Base-by-base conservation (phyloP, 2,329 filamentous ascomycete species). In the Helminthosporium solani region DNA sequence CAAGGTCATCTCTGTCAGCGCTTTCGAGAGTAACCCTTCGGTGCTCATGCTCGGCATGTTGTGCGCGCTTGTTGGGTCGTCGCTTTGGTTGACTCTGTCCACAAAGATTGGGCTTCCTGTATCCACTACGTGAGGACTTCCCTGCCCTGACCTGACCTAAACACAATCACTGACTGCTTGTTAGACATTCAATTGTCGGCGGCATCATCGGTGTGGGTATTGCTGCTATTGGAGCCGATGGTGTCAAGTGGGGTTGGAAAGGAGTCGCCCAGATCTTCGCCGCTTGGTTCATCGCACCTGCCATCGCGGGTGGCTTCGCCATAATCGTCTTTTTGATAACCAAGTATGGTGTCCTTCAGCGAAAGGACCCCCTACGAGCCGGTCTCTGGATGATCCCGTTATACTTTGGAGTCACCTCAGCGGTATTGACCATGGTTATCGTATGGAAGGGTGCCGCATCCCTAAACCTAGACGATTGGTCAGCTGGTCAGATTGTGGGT, bases 261-360 rank as follows among this genome's bases (percentile, higher is more conserved):
- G 78, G 81, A 50, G 82, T 84, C 6, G 76, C 78, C 30, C 53
- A 56, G 33, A 79, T 84, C 18, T 81, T 83, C 53, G 75, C 83
- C 14, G 80, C 80, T 9, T 83, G 81, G 80, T 74, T 78, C 53
- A 80, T 84, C 50, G 81, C 82, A 2, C 82, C 82, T 1, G 74
- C 75, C 43, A 73, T 84, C 12, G 68, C 82, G 0, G 82, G 70
- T 18, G 42, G 52, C 45, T 84, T 84, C 42, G 80, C 67, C 44
- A 70, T 80, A 34, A 68, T 75, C 60, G 73, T 83, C 63, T 83
- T 83, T 69, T 58, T 74, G 31, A 67, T 78, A 56, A 82, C 78
- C 44, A 83, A 83, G 58, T 81, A 79, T 54, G 72, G 69, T 42
- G 78, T 83, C 27, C 75, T 83, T 63, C 66, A 78, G 28, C 75